Percentiles rank a stretch among this genome's conserved stretches.
Evolutionary conservation across 169 alveolate genomes (phyloP).

Genomic region (Blepharisma undulans): DNA sequence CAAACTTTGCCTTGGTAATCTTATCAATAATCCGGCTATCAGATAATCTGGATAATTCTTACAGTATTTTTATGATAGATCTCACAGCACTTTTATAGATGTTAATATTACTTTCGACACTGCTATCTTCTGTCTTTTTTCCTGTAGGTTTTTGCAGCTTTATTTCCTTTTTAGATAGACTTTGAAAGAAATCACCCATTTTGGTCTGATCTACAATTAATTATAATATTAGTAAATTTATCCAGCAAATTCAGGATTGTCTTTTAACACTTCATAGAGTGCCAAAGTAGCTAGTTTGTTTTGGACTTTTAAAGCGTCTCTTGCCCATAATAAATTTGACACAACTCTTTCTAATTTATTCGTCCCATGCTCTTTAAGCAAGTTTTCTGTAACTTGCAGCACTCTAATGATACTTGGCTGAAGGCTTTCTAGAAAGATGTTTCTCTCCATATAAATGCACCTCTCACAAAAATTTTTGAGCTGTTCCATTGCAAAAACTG

Average conservation of each 20-base stretch:
- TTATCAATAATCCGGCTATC: not conserved
- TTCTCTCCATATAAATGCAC: conserved; percentile 2
- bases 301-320: not conserved
- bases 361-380: not conserved
- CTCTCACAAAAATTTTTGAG: not conserved
- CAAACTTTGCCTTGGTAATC: not conserved
- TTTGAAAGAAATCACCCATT: not conserved
- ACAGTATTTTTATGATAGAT: not conserved
- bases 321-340: not conserved
- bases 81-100: not conserved
- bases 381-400: not conserved
- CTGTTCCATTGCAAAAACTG: not conserved
- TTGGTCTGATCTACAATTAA: not conserved
- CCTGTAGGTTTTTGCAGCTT: not conserved
- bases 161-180: not conserved
- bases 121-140: not conserved
- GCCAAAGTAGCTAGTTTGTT: not conserved
- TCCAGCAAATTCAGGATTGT: not conserved
- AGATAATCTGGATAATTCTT: not conserved
- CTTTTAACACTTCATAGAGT: not conserved
- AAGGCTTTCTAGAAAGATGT: conserved; percentile 4
- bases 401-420: conserved; percentile 21
- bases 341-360: not conserved
- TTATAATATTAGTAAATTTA: too few relatives aligned
- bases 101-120: not conserved